Evolutionary conservation across 177 flowering plant species (phyloP).

Genomic region (Telopea speciosissima): DNA sequence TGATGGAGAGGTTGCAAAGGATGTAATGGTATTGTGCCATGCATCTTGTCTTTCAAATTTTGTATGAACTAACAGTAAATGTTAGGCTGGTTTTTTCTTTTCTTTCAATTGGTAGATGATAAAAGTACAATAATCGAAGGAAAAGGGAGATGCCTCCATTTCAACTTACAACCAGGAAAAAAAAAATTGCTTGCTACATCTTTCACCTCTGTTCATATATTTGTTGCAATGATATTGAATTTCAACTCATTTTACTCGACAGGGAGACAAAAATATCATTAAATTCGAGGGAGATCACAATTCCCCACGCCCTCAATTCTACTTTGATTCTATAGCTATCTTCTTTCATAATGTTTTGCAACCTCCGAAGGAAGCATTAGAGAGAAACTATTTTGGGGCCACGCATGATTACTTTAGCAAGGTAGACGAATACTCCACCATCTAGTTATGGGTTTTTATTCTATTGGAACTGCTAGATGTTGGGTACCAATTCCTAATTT

Average conservation of each 20-base stretch:
- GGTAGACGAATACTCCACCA: conserved; percentile 31
- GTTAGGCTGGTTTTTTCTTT: neutral
- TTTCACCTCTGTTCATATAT: neutral
- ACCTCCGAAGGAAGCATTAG: conserved; percentile 74
- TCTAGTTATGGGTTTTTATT: neutral
- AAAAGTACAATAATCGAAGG: neutral
- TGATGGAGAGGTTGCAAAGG: no score
- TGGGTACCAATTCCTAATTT: conserved; percentile 8
- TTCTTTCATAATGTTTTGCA: conserved; percentile 90
- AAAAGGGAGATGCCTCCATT: no score
- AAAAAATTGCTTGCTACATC: neutral
- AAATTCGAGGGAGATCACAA: conserved; percentile 99
- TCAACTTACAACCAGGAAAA: neutral
- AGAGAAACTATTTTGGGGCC: conserved; percentile 30
- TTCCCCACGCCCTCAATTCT: conserved; percentile 94
- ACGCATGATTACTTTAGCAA: conserved; percentile 43
- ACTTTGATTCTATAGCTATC: conserved; percentile 90
- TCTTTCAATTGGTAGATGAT: neutral
- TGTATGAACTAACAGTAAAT: no score
- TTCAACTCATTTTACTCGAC: conserved; percentile 12
- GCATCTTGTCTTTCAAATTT: no score
- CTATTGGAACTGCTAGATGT: conserved; percentile 5
- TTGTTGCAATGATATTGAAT: conserved; percentile 4
- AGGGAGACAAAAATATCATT: conserved; percentile 98
- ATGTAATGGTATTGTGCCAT: no score